These are phyloP conservation scores for Aspergillus carbonarius DNA, from an alignment of 2,329 filamentous ascomycete genomes.

Conservation along the genomic window DNA sequence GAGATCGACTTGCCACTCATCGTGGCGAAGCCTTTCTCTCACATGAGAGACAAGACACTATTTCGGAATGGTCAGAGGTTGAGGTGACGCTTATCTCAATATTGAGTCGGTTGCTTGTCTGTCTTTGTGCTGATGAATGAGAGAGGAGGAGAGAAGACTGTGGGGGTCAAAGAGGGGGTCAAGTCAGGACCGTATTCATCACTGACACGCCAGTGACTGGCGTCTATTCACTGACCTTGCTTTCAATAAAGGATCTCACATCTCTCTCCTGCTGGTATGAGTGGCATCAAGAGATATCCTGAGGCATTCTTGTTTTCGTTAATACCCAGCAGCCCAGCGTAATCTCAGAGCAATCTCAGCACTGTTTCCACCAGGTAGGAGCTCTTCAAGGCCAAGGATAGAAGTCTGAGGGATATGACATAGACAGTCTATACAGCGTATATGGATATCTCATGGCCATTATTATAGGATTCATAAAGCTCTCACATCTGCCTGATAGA, in stretches of 20 bases:
- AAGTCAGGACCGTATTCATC: not conserved
- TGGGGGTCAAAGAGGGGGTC: not conserved
- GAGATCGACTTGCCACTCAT: not conserved
- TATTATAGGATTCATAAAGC: no score
- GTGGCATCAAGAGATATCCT: no score
- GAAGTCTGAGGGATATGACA: no score
- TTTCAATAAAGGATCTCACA: not conserved
- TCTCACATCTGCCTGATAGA: no score
- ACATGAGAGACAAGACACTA: not conserved
- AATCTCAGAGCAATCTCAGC: no score
- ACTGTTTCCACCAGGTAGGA: no score
- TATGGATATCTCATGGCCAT: no score
- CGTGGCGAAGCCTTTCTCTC: not conserved
- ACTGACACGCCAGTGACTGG: not conserved
- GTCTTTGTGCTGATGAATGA: not conserved
- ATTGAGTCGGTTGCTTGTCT: not conserved
- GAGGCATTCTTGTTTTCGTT: no score
- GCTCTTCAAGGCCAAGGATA: no score
- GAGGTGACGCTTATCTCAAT: not conserved
- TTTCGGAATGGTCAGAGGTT: not conserved
- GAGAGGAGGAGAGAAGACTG: not conserved
- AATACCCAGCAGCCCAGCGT: no score
- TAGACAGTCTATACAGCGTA: no score
- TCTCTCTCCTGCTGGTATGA: no score
- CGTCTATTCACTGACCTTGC: not conserved